These are phyloP conservation scores for Diddensiella santjacobensis DNA, from an alignment of 805 yeast genomes.

Conservation along the genomic window DNA sequence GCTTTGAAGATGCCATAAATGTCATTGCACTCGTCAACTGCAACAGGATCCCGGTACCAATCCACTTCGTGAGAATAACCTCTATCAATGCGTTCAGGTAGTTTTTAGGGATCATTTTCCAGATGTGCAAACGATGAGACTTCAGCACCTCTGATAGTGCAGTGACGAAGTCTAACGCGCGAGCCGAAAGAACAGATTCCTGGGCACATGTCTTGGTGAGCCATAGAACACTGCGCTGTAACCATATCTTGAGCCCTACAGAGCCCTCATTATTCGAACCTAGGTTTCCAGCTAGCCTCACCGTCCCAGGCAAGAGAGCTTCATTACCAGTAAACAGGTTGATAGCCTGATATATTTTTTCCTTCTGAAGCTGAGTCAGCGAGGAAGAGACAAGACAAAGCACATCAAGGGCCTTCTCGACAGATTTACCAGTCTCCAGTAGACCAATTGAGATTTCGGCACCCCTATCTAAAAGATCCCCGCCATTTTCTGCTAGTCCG, in stretches of 20 bases:
- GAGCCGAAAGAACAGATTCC: neutral
- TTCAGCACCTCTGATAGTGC: neutral
- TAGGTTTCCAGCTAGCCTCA: conserved; percentile 9
- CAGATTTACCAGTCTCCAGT: neutral
- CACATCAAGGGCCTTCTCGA: neutral
- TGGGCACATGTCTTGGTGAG: conserved; percentile 24
- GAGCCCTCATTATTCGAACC: neutral
- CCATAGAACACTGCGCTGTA: conserved; percentile 23
- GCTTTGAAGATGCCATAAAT: conserved; percentile 35
- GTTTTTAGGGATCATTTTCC: conserved; percentile 20
- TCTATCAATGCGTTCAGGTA: conserved; percentile 32
- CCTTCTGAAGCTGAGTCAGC: neutral
- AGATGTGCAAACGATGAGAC: conserved; percentile 9
- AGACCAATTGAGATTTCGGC: neutral
- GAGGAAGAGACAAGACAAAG: neutral
- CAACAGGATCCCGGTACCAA: conserved; percentile 39
- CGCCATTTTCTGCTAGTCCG: neutral
- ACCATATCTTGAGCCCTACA: conserved; percentile 15
- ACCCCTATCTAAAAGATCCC: neutral
- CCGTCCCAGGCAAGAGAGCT: conserved; percentile 12
- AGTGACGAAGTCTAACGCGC: neutral
- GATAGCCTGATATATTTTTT: neutral
- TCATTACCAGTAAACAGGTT: conserved; percentile 5
- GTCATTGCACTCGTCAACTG: conserved; percentile 43
- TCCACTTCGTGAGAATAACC: conserved; percentile 41